phyloP scores from a whole-genome alignment of 2,329 filamentous ascomycete species.

The Neurospora sp. region DNA sequence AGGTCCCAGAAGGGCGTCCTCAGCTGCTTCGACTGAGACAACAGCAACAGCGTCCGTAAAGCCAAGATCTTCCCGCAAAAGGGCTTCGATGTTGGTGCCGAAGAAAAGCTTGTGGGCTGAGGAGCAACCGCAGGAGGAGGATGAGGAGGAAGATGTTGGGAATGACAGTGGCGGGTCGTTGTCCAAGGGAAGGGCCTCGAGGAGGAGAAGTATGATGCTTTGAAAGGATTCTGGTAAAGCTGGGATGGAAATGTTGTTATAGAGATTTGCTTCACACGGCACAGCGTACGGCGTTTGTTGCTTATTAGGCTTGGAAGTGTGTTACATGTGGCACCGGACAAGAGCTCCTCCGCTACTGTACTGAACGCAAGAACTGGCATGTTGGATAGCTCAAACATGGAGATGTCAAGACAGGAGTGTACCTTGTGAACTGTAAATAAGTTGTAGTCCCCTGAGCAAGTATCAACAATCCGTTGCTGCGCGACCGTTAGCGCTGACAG shows the following conservation, averaged over 20 bases:
- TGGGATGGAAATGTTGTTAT: neutral
- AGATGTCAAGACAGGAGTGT: neutral
- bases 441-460: neutral
- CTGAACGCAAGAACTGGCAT: neutral
- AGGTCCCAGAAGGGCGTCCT: slow-evolving; percentile 28
- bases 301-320: neutral
- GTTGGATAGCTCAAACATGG: neutral
- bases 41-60: neutral
- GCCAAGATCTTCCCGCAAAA: slow-evolving; percentile 21
- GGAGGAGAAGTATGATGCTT: slow-evolving; percentile 51
- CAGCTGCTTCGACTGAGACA: neutral
- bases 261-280: slow-evolving; percentile 3
- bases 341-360: neutral
- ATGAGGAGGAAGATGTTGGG: slow-evolving; percentile 16
- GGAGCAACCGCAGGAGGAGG: slow-evolving; percentile 23
- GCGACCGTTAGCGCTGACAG: neutral
- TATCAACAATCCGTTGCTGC: neutral
- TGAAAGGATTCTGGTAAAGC: slow-evolving; percentile 23
- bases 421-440: neutral
- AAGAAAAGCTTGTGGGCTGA: slow-evolving; percentile 24
- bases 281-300: slow-evolving; percentile 13
- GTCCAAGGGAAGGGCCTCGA: slow-evolving; percentile 26
- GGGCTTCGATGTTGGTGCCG: slow-evolving; percentile 31
- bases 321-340: neutral
- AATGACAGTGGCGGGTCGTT: slow-evolving; percentile 13